Percentiles rank a stretch among this genome's conserved stretches.
These are phyloP conservation scores for Paramecium octaurelia DNA, from an alignment of 73 alveolate genomes.

Conservation along the genomic window DNA sequence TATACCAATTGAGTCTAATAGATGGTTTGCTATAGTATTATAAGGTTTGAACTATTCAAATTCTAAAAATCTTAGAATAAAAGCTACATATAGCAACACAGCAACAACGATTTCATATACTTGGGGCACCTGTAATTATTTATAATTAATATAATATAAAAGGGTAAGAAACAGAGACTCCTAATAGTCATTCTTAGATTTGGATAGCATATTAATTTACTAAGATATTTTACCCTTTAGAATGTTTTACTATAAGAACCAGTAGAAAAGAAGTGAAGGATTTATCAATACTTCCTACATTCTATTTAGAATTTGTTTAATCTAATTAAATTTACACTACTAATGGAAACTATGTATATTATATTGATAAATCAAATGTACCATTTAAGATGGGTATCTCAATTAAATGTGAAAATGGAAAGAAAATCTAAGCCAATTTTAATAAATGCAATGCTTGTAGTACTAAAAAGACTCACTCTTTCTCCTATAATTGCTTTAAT, in stretches of 20 bases:
- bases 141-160: too few species aligned
- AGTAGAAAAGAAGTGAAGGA: background rate
- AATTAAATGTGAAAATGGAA: background rate
- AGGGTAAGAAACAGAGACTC: background rate
- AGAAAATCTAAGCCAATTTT: background rate
- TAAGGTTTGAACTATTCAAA: background rate
- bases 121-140: background rate
- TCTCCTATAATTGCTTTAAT: background rate
- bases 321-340: background rate
- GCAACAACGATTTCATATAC: background rate
- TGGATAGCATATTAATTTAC: background rate
- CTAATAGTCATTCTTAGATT: background rate
- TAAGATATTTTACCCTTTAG: background rate
- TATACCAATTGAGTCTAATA: background rate
- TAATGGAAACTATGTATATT: background rate
- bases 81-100: background rate
- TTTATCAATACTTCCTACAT: background rate
- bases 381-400: background rate
- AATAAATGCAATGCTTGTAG: background rate
- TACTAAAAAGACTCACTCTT: background rate
- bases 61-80: background rate
- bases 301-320: background rate
- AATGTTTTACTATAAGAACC: background rate
- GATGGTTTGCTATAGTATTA: background rate
- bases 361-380: background rate